A percentile compares a stretch with the other conserved stretches of the same genome.
Evolutionary conservation across 306 rosid species (phyloP).

Genomic region (Heteromeles arbutifolia): DNA sequence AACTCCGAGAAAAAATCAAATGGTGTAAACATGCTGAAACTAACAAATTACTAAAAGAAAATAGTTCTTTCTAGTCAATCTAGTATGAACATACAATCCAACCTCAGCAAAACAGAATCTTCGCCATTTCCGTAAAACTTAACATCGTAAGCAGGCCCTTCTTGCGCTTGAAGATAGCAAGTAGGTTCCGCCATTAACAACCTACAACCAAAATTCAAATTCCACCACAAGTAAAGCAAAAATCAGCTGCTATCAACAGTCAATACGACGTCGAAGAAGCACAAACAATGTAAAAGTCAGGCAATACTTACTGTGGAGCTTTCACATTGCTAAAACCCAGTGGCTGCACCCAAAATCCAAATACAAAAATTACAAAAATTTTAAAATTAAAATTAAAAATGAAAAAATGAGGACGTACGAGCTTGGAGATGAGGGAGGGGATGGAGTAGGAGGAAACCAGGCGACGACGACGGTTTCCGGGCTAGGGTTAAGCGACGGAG

Average conservation of each 20-base stretch:
- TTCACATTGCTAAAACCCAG: conserved; percentile 35
- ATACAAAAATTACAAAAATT: background rate
- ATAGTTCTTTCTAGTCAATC: background rate
- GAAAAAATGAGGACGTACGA: conserved; percentile 16
- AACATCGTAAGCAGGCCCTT: conserved; percentile 80
- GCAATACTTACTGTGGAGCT: conserved; percentile 42
- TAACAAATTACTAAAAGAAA: background rate
- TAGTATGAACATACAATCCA: background rate
- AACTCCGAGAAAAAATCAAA: background rate
- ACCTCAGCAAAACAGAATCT: conserved; percentile 69
- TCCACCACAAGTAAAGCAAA: conserved; percentile 22
- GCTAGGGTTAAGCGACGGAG: conserved; percentile 49
- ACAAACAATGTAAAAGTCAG: background rate
- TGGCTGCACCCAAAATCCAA: conserved; percentile 41
- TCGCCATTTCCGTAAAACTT: conserved; percentile 65
- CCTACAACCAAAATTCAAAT: conserved; percentile 25
- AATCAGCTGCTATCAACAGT: conserved; percentile 5
- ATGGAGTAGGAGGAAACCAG: conserved; percentile 67
- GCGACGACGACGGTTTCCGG: conserved; percentile 60
- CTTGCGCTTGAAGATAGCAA: conserved; percentile 66
- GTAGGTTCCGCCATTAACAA: conserved; percentile 53
- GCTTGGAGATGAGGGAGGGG: conserved; percentile 54
- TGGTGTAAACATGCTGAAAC: too few relatives aligned
- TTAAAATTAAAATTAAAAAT: background rate
- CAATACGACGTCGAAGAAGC: background rate